These are phyloP conservation scores for Musa beccarii DNA, from an alignment of 176 grass and related monocot species.

Conservation along the genomic window DNA sequence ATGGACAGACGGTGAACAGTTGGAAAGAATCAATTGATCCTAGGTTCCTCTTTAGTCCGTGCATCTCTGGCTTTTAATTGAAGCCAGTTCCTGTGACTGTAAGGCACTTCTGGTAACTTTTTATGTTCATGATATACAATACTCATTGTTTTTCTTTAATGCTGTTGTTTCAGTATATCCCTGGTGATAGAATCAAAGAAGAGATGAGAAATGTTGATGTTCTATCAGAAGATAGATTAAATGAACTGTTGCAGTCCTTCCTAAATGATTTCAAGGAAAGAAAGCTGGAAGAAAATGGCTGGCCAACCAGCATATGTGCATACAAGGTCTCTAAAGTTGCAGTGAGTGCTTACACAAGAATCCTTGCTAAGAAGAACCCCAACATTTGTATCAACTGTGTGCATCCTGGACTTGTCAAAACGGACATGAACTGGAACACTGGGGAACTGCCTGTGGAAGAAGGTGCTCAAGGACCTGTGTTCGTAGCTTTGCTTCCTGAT, in stretches of 20 bases:
- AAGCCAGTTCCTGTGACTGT: no score
- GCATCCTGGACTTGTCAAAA: slow-evolving; percentile 40
- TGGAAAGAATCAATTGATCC: no score
- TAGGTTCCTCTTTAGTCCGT: no score
- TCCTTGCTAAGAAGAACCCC: slow-evolving; percentile 29
- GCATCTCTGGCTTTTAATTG: no score
- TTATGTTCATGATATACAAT: background rate
- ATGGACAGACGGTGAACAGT: no score
- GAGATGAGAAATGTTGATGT: slow-evolving; percentile 24
- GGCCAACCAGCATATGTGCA: slow-evolving; percentile 22
- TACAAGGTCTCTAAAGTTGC: slow-evolving; percentile 47
- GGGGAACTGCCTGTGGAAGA: slow-evolving; percentile 34
- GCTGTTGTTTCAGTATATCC: slow-evolving; percentile 17
- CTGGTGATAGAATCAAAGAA: slow-evolving; percentile 28
- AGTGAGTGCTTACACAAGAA: slow-evolving; percentile 40
- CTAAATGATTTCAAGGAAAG: slow-evolving; percentile 33
- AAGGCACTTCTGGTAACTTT: no score
- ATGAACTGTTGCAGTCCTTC: slow-evolving; percentile 21
- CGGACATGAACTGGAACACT: slow-evolving; percentile 26
- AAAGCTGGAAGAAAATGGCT: slow-evolving; percentile 12
- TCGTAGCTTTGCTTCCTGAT: slow-evolving; percentile 27
- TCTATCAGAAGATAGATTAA: slow-evolving; percentile 36
- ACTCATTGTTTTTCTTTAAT: background rate
- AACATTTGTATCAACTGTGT: slow-evolving; percentile 38
- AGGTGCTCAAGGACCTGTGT: slow-evolving; percentile 34